Base-by-base conservation (phyloP, 768 basidiomycete species). In the Clitopilus passeckerianus region DNA sequence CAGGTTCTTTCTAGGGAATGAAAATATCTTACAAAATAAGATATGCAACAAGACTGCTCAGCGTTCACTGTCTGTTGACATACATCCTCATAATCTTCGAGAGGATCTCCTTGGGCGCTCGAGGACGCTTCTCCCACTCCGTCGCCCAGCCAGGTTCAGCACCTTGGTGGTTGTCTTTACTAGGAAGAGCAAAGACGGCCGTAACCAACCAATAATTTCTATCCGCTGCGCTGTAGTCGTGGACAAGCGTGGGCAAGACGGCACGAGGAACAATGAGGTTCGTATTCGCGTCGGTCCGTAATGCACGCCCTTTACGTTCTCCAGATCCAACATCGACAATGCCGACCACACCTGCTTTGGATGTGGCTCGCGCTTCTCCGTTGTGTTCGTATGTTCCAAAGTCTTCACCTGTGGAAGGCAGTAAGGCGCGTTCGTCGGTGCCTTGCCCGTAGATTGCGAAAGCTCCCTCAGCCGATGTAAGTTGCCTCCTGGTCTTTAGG, bases 381-480 rank as follows among this genome's bases (percentile, higher is more conserved):
- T 68, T 79, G 23, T 75, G 69, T 64, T 85, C 80, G 35, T 79
- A 73, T 8, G 80, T 84, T 24, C 82, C 84, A 61, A 80, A 81
- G 27, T 62, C 71, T 61, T 76, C 74, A n/a, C 68, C 71, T 3
- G 65, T 65, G 0, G 74, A 71, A 15, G 83, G 80, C 53, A 82
- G 82, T 34, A 90, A 69, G 1, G 85, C 84, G 20, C 88, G 74
- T 15, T 82, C 84, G 67, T 87, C 80, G 57, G 71, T 70, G 12
- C 82, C 74, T 69, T 90, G 89, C 1, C 87, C 88, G 65, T 87
- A 86, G 33, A 87, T 83, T 53, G 87, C 84, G 67, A 83, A 91
- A 1, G 82, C 88, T 7, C 85, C 89, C 68, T 91, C 89, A 0
- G 87, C 86, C 8, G 83, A 81, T 16, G 71, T 70, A 15, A 91